A percentile compares a stretch with the other conserved stretches of the same genome.
phyloP scores from a whole-genome alignment of 2,329 filamentous ascomycete species.

The Xylariaceae sp. region DNA sequence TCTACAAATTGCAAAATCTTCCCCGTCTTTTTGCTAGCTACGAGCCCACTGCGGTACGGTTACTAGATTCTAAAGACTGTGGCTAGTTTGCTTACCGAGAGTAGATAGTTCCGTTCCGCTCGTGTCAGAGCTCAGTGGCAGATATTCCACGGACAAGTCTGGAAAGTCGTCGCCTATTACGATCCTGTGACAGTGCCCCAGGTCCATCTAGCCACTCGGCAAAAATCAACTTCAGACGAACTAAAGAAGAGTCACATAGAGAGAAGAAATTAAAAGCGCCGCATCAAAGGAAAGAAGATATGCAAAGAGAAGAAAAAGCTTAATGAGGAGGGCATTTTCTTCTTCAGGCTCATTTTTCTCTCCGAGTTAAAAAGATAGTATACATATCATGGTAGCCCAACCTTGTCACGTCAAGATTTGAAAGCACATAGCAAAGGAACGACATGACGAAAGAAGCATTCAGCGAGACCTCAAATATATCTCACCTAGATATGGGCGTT shows the following conservation, averaged over 20 bases:
- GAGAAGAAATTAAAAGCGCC: background rate
- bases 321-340: too few species aligned
- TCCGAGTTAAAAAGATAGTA: background rate
- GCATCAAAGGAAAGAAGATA: background rate
- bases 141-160: slow-evolving; percentile 3
- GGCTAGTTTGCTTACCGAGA: slow-evolving; percentile 12
- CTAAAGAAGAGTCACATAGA: background rate
- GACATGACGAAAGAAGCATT: background rate
- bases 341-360: too few species aligned
- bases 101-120: slow-evolving; percentile 5
- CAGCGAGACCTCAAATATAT: background rate
- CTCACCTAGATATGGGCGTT: too few species aligned
- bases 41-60: slow-evolving; percentile 9
- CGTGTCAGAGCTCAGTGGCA: slow-evolving; percentile 3
- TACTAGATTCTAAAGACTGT: slow-evolving; percentile 3
- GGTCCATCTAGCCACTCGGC: background rate
- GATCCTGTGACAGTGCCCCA: slow-evolving; percentile 10
- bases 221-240: background rate
- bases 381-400: background rate
- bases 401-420: background rate
- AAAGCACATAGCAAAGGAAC: background rate
- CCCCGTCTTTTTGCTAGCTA: slow-evolving; percentile 7
- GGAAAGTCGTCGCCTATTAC: slow-evolving; percentile 7
- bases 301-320: background rate
- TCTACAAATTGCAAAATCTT: slow-evolving; percentile 3